Percentiles rank a stretch among this genome's conserved stretches.
phyloP scores from a whole-genome alignment of 495 filamentous ascomycete genomes.

The Chaetomidium leptoderma region DNA sequence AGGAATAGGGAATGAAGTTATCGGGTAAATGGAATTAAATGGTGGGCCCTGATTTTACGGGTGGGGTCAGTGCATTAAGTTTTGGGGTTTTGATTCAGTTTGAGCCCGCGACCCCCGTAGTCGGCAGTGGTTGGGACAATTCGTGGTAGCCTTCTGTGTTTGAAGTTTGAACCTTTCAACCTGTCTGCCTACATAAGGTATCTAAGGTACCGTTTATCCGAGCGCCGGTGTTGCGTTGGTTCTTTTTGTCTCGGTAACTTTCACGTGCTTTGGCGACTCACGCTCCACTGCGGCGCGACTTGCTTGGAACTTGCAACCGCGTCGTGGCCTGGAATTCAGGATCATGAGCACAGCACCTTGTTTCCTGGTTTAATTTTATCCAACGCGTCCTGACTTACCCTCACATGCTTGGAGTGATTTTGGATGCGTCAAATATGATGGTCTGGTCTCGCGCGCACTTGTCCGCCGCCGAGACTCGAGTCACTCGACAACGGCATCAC shows the following conservation, averaged over 20 bases:
- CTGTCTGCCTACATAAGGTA: too few species aligned
- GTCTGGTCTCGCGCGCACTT: background rate
- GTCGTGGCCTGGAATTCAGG: background rate
- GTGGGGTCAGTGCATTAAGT: too few species aligned
- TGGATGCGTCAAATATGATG: conserved; percentile 5
- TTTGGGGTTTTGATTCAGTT: too few species aligned
- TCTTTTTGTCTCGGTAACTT: background rate
- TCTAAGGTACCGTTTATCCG: too few species aligned
- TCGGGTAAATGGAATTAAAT: too few species aligned
- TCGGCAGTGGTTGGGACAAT: too few species aligned
- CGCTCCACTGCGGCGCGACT: conserved; percentile 18
- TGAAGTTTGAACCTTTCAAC: too few species aligned
- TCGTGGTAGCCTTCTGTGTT: too few species aligned
- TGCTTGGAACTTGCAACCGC: conserved; percentile 12
- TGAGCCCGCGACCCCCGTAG: too few species aligned
- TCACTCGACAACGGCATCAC: too few species aligned
- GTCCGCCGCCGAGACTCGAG: conserved; percentile 1
- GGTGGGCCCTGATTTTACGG: too few species aligned
- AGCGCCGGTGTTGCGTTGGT: background rate
- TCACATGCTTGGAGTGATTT: background rate
- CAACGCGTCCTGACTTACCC: background rate
- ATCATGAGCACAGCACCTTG: background rate
- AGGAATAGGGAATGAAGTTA: too few species aligned
- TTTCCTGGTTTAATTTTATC: background rate
- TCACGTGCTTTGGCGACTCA: conserved; percentile 23